Evolutionary conservation across 495 filamentous ascomycete species (phyloP).

Genomic region (Hypoxylon lienhwacheense): DNA sequence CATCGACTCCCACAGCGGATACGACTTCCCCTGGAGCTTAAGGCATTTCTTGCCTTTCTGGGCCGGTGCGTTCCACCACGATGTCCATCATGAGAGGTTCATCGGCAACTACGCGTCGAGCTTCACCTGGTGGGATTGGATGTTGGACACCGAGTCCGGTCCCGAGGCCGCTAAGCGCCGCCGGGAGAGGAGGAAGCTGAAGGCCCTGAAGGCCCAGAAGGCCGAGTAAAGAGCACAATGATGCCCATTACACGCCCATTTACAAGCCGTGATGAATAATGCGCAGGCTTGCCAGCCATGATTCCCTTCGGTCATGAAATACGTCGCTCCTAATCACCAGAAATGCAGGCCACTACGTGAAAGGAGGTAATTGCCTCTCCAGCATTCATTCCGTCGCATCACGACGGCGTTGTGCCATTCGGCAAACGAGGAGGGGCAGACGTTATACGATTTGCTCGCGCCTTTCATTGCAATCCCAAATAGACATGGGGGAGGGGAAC

Average conservation of each 20-base stretch:
- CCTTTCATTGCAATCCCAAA: constrained; percentile 23
- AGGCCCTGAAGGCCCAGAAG: constrained; percentile 64
- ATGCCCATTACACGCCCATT: no score
- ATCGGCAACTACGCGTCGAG: constrained; percentile 97
- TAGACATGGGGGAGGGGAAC: constrained; percentile 22
- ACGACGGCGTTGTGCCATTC: no score
- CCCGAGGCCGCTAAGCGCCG: constrained; percentile 83
- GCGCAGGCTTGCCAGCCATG: no score
- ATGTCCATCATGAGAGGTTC: constrained; percentile 95
- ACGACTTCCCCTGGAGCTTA: constrained; percentile 96
- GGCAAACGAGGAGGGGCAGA: no score
- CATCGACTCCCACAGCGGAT: constrained; percentile 95
- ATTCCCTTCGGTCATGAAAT: no score
- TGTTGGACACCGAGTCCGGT: constrained; percentile 89
- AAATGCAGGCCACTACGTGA: constrained; percentile 27
- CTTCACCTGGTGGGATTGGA: constrained; percentile 98
- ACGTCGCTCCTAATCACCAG: constrained; percentile 26
- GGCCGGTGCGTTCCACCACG: constrained; percentile 96
- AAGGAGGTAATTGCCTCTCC: constrained; percentile 6
- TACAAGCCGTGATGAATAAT: no score
- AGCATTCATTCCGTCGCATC: no score
- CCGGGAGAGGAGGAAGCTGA: constrained; percentile 74
- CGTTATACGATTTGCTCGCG: constrained; percentile 21
- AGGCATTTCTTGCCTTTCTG: constrained; percentile 97
- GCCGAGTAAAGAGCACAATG: constrained; percentile 49